Evolutionary conservation across 2,329 filamentous ascomycete species (phyloP).

Genomic region (Anthostomella pinea): DNA sequence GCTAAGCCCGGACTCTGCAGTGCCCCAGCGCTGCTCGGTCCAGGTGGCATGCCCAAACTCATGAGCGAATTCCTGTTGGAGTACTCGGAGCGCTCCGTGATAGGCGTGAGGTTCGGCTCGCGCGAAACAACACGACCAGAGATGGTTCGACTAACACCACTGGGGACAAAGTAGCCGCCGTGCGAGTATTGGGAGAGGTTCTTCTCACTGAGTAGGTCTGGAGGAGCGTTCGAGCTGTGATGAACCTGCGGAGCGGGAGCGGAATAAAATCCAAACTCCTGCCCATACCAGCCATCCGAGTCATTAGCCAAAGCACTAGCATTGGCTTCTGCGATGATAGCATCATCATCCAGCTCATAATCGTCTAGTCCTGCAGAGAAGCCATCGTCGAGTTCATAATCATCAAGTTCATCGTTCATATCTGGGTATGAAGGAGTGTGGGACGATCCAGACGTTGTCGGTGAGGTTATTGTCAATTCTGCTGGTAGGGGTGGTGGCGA

Average conservation of each 20-base stretch:
- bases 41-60: constrained; percentile 60
- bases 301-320: constrained; percentile 91
- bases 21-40: constrained; percentile 44
- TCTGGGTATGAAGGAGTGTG: constrained; percentile 22
- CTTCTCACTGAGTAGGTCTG: constrained; percentile 32
- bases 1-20: constrained; percentile 71
- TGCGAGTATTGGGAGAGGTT: constrained; percentile 62
- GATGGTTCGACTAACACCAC: constrained; percentile 65
- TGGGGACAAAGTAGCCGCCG: constrained; percentile 85
- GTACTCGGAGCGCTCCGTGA: constrained; percentile 94
- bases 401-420: constrained; percentile 23
- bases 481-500: constrained; percentile 34
- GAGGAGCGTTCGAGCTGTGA: constrained; percentile 13
- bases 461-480: constrained; percentile 35
- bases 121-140: constrained; percentile 73
- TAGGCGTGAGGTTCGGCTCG: constrained; percentile 91
- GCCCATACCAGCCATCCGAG: constrained; percentile 89
- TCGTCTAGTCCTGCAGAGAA: constrained; percentile 49
- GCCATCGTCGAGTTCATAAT: constrained; percentile 59
- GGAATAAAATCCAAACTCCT: constrained; percentile 96
- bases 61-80: constrained; percentile 91
- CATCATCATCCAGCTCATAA: constrained; percentile 75
- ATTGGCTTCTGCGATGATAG: constrained; percentile 92
- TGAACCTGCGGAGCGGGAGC: constrained; percentile 41
- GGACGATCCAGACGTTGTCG: constrained; percentile 32